phyloP scores from a whole-genome alignment of 75 land plant species.

The Selaginella tamariscina region DNA sequence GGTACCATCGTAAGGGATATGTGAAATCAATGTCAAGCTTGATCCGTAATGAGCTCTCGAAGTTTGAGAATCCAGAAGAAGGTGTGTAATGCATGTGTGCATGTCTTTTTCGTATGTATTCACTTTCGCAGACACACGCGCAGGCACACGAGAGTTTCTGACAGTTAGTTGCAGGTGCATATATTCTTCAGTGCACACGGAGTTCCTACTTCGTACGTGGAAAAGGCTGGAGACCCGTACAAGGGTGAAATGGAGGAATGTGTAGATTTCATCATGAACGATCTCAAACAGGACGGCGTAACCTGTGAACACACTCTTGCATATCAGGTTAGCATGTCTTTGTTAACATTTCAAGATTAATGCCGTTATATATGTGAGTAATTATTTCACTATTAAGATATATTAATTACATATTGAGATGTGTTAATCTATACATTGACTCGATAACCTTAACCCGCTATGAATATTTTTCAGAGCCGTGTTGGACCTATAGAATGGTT shows the following conservation, averaged over 20 bases:
- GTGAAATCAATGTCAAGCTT: constrained; percentile 88
- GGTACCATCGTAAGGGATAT: constrained; percentile 98
- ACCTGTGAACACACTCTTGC: constrained; percentile 59
- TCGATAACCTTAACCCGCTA: not conserved
- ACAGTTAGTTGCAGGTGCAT: constrained; percentile 37
- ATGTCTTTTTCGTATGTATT: too few species aligned
- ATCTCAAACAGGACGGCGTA: constrained; percentile 51
- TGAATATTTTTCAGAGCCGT: constrained; percentile 45
- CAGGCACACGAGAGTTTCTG: not conserved
- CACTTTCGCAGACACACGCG: too few species aligned
- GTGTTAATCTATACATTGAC: too few species aligned
- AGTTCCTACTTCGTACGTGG: constrained; percentile 70
- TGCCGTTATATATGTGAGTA: too few species aligned
- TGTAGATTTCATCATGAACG: constrained; percentile 57
- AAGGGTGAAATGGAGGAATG: constrained; percentile 83
- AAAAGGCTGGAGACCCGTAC: constrained; percentile 83
- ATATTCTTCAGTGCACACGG: constrained; percentile 94
- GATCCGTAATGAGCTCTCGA: constrained; percentile 67
- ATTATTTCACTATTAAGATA: too few species aligned
- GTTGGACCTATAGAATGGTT: constrained; percentile 93
- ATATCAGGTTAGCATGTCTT: constrained; percentile 49
- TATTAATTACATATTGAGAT: too few species aligned
- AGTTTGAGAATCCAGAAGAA: constrained; percentile 65
- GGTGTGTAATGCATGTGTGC: too few species aligned
- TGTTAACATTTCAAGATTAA: not conserved